Conservation (phyloP, 192 early-diverging fungal species). For the Mortierella alpina region DNA sequence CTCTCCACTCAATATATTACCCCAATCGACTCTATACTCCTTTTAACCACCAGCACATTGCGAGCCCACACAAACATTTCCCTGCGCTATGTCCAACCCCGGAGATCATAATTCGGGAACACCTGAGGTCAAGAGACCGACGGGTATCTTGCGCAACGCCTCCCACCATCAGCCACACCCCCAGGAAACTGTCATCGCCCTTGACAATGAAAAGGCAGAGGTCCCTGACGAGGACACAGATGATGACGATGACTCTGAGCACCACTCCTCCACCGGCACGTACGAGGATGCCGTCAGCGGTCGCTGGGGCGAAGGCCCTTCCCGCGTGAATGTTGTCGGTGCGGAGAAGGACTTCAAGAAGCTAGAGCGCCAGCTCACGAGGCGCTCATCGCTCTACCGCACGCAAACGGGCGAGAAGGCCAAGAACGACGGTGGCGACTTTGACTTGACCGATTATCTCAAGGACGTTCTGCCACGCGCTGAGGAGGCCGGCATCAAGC, state of each 20-base stretch:
- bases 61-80: background rate
- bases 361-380: slow-evolving; percentile 41
- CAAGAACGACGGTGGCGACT: slow-evolving; percentile 39
- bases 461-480: slow-evolving; percentile 50
- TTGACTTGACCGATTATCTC: slow-evolving; percentile 59
- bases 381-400: slow-evolving; percentile 33
- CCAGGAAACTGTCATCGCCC: slow-evolving; percentile 19
- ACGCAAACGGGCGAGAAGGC: slow-evolving; percentile 39
- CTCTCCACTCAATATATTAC: background rate
- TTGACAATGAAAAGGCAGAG: slow-evolving; percentile 22
- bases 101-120: slow-evolving; percentile 17
- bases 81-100: slow-evolving; percentile 26
- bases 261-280: slow-evolving; percentile 31
- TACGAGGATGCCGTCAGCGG: slow-evolving; percentile 44
- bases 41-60: background rate
- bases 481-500: slow-evolving; percentile 58
- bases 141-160: slow-evolving; percentile 27
- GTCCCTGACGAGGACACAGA: background rate
- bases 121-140: slow-evolving; percentile 8
- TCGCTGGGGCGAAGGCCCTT: slow-evolving; percentile 51
- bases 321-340: slow-evolving; percentile 31
- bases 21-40: background rate
- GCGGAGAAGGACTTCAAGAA: slow-evolving; percentile 52
- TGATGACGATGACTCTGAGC: slow-evolving; percentile 14
- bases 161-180: slow-evolving; percentile 8